Evolutionary conservation across 306 rosid genomes (phyloP), one percentile per base, ranked within the genome.

Genomic region (Canavalia gladiata): DNA sequence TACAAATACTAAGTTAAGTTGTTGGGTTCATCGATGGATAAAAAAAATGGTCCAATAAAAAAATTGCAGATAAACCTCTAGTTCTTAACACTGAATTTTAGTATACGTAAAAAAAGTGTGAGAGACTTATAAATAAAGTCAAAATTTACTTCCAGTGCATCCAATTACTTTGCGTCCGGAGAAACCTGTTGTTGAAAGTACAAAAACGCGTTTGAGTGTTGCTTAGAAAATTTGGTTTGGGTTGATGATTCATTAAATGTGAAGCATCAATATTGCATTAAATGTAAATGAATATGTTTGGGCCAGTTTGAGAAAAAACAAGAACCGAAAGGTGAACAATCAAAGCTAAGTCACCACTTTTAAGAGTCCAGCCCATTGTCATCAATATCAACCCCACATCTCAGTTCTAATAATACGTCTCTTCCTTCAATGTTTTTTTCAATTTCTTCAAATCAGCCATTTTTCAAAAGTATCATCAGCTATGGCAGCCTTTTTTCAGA

Each of bases 241-340:
- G 52, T 66, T 66, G 52, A 18, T 66, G 72, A 25, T 42, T 66
- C 52, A 66, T 66, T 66, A 2, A 66, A 66, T 42, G 51, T 2
- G 52, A 42, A 29, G 35, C 7, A 66, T 42, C 52, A 42, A 42
- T 66, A 42, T 42, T 66, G 52, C 72, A 18, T 41, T 66, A 42
- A 66, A 66, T 66, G 72, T 41, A 25, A 11, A 66, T 41, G 0
- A 64, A 6, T 37, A 39, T 64, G 31, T 4, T 37, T 62, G 68
- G 70, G 70, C 49, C 70, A 37, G 47, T 64, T 39, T 41, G 71
- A 65, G 71, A 65, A 65, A 18, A 39, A 41, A 64, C 69, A 64
- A 59, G 18, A 59, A 59, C 41, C 7, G 42, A 33, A 59, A 59
- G 66, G 42, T 59, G 64, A 58, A 30, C 5, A 33, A 59, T 59